phyloP scores from a whole-genome alignment of 257 asterid genomes.

The Nyctanthes arbortristis region DNA sequence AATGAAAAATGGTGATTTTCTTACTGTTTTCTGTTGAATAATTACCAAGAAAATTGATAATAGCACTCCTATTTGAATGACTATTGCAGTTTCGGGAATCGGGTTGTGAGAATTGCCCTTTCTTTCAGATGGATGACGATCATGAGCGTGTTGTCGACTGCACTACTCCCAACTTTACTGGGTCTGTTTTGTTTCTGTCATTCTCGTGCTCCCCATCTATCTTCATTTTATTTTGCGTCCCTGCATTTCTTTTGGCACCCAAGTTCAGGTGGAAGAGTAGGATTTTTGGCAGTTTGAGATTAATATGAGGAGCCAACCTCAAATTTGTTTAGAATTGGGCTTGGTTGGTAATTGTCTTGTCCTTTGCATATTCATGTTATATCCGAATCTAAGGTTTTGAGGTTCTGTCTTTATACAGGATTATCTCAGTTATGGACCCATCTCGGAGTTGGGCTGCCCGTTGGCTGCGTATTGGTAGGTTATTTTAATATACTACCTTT shows the following conservation, averaged over 20 bases:
- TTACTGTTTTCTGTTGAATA: conserved; percentile 6
- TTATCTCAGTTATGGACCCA: conserved; percentile 93
- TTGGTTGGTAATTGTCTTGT: neutral
- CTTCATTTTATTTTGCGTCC: neutral
- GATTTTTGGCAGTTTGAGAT: neutral
- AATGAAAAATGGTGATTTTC: neutral
- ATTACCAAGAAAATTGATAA: neutral
- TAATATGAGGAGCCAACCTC: neutral
- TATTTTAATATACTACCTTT: conserved; percentile 13
- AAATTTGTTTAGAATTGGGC: neutral
- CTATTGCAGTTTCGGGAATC: conserved; percentile 74
- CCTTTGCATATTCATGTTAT: neutral
- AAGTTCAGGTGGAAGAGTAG: neutral
- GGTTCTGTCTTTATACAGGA: conserved; percentile 35
- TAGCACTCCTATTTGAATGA: neutral
- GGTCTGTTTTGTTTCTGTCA: conserved; percentile 40
- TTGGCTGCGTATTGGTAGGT: conserved; percentile 88
- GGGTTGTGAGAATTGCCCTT: conserved; percentile 94
- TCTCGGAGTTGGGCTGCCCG: conserved; percentile 91
- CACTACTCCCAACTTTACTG: conserved; percentile 89
- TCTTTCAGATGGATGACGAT: conserved; percentile 91
- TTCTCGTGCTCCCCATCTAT: neutral
- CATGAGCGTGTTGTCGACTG: conserved; percentile 77
- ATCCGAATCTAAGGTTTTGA: neutral
- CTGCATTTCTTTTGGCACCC: neutral